Base-by-base conservation (phyloP, 805 yeast genomes). In the Lipomyces sp. region DNA sequence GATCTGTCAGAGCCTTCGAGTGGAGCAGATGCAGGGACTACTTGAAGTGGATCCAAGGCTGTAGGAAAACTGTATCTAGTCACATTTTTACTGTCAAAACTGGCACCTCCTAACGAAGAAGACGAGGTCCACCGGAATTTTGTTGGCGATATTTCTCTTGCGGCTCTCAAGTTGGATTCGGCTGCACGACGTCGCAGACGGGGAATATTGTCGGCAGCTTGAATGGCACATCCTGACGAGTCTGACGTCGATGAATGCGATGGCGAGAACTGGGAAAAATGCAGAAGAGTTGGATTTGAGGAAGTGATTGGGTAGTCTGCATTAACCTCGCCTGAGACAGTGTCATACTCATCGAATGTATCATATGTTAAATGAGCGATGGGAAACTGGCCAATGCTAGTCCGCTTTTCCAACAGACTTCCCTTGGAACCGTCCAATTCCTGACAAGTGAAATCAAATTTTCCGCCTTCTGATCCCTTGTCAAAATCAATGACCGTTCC, bases 101-200 rank as follows among this genome's bases (percentile, higher is more conserved):
- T 45, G 13, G 35, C 30, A 29, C 35, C 30, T 15, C 24, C 48
- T 13, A 18, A 32, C 33, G 64, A 55, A n/a, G 60, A 56, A 10
- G 64, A 18, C 13, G 64, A 37, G 11, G 62, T 24, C 53, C 61
- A 60, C 29, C 29, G 35, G 54, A 54, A 53, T 2, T 7, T 18
- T 10, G 50, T 29, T 2, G 54, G 53, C 34, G 59, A 60, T 24
- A n/a, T 57, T 6, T 53, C 50, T n/a, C 48, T 8, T 18, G 29
- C 33, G 29, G 24, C 39, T 45, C n/a, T 60, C 4, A 60, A 34
- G 29, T 60, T 34, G 29, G 24, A 13, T 4, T 30, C 24, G 11
- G 37, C 63, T 24, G 45, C 10, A 42, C 39, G 63, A 24, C 51
- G 63, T 7, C 63, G 63, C 6, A 59, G 39, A 48, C 62, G 58